These are phyloP conservation scores for Castanea mollissima DNA, from an alignment of 306 rosid species.

Conservation along the genomic window DNA sequence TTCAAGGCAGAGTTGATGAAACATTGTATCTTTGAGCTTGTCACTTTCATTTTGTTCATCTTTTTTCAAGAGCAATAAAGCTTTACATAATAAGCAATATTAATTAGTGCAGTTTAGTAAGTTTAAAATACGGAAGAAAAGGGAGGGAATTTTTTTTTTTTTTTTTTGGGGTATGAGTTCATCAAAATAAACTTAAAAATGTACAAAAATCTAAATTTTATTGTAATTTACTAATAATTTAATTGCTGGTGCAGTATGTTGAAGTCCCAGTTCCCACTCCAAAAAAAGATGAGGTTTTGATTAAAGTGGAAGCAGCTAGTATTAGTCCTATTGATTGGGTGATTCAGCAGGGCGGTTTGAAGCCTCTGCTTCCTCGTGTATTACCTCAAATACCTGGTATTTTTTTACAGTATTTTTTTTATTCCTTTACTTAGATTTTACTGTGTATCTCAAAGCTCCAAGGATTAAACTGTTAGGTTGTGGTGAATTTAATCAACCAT, in stretches of 20 bases:
- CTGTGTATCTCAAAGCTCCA: too few relatives aligned
- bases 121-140: not conserved
- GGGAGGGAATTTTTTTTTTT: not conserved
- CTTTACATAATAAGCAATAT: too few relatives aligned
- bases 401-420: not conserved
- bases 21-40: too few relatives aligned
- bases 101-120: too few relatives aligned
- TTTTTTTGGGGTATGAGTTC: not conserved
- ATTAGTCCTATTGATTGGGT: conserved; percentile 72
- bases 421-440: not conserved
- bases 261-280: conserved; percentile 64
- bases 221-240: not conserved
- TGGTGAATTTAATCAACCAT: too few relatives aligned
- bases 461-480: not conserved
- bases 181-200: not conserved
- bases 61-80: too few relatives aligned
- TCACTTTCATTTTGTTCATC: too few relatives aligned
- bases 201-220: not conserved
- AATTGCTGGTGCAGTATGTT: conserved; percentile 48
- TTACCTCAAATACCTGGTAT: conserved; percentile 69
- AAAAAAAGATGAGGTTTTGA: conserved; percentile 45
- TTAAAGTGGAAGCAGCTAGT: conserved; percentile 62
- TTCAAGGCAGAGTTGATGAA: too few relatives aligned
- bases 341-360: conserved; percentile 53
- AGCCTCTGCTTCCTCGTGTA: conserved; percentile 44